These are phyloP conservation scores for Eremomyces bilateralis DNA, from an alignment of 495 filamentous ascomycete species.

Conservation along the genomic window DNA sequence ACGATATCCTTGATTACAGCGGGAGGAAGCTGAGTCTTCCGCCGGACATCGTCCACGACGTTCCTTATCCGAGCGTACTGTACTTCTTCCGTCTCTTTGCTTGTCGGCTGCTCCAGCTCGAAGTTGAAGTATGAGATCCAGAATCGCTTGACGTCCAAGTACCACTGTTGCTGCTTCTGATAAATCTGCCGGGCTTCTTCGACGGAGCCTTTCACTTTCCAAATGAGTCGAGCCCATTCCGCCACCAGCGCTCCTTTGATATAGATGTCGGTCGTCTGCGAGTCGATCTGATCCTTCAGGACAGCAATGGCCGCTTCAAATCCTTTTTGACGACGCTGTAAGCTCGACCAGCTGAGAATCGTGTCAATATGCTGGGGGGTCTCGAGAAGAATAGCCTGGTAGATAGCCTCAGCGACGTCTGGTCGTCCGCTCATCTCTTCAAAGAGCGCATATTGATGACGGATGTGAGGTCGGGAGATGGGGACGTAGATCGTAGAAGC, in stretches of 20 bases:
- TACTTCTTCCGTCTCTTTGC: constrained; percentile 33
- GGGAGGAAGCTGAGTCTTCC: constrained; percentile 48
- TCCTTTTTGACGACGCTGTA: constrained; percentile 65
- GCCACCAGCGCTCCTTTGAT: constrained; percentile 73
- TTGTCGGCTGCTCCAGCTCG: constrained; percentile 73
- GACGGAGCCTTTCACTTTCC: constrained; percentile 70
- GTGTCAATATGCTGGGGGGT: constrained; percentile 66
- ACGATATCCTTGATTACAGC: constrained; percentile 54
- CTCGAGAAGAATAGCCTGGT: constrained; percentile 50
- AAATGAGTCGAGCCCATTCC: constrained; percentile 74
- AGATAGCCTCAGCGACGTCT: constrained; percentile 51
- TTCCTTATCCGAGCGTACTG: constrained; percentile 56
- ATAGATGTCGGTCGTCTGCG: constrained; percentile 36
- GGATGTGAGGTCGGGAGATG: constrained; percentile 55
- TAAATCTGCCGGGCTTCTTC: constrained; percentile 78
- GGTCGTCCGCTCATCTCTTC: constrained; percentile 47
- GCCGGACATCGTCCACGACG: constrained; percentile 57
- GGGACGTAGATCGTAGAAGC: constrained; percentile 69
- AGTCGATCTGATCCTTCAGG: constrained; percentile 61
- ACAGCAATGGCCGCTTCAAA: constrained; percentile 73
- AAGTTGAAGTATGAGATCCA: constrained; percentile 81
- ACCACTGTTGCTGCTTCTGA: constrained; percentile 62
- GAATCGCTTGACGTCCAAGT: constrained; percentile 73
- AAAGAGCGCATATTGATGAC: constrained; percentile 83
- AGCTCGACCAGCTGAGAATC: constrained; percentile 71